Conservation (phyloP, 2,329 filamentous ascomycete genomes). For the Hypoxylon sp. region DNA sequence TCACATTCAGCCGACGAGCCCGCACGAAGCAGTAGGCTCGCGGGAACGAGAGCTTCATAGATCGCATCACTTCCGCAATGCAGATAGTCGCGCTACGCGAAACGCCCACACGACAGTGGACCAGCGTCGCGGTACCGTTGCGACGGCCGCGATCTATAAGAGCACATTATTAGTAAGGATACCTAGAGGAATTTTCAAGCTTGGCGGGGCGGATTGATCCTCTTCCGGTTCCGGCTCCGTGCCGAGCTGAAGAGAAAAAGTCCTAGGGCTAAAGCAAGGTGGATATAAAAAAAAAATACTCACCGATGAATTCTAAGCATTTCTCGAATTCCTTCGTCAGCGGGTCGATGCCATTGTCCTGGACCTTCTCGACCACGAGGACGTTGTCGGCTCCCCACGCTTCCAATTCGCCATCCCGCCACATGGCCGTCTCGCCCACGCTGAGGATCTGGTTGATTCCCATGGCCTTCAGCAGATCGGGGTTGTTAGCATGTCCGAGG, state of each 20-base stretch:
- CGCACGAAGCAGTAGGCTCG: constrained; percentile 96
- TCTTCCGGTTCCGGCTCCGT: background rate
- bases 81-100: constrained; percentile 96
- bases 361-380: constrained; percentile 82
- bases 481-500: constrained; percentile 91
- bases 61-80: constrained; percentile 97
- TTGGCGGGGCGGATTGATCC: constrained; percentile 15
- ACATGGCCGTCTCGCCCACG: constrained; percentile 87
- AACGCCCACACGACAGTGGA: constrained; percentile 96
- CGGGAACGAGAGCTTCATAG: constrained; percentile 81
- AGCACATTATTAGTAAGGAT: background rate
- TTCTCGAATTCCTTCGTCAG: constrained; percentile 84
- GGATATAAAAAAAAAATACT: constrained; percentile 47
- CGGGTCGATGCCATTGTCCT: constrained; percentile 96
- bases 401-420: constrained; percentile 75
- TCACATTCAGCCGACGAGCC: constrained; percentile 91
- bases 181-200: too few relatives aligned
- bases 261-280: constrained; percentile 3
- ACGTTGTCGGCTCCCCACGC: constrained; percentile 81
- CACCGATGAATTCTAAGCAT: constrained; percentile 92
- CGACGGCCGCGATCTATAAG: constrained; percentile 75
- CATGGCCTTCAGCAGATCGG: constrained; percentile 77
- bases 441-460: constrained; percentile 90
- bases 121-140: constrained; percentile 83
- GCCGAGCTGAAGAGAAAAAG: background rate